phyloP scores from a whole-genome alignment of 2,329 filamentous ascomycete species.

The Pleomassaria siparia region DNA sequence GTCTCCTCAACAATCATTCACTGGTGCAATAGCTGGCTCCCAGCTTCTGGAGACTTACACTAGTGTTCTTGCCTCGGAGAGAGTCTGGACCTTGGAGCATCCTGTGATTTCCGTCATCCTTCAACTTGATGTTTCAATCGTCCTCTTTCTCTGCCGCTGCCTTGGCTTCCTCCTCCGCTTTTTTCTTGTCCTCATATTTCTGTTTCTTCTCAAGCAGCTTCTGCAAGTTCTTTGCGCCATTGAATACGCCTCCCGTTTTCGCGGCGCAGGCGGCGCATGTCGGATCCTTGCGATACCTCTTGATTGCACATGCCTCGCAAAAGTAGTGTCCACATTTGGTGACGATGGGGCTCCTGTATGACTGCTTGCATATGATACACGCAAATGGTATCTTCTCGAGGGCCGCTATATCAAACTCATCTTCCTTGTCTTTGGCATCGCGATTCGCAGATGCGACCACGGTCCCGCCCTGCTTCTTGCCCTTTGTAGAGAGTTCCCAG shows the following conservation, averaged over 20 bases:
- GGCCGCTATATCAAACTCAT: constrained; percentile 67
- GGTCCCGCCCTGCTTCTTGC: constrained; percentile 53
- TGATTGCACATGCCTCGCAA: constrained; percentile 85
- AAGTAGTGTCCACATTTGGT: constrained; percentile 97
- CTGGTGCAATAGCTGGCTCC: too few relatives aligned
- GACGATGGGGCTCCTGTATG: constrained; percentile 77
- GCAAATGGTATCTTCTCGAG: constrained; percentile 85
- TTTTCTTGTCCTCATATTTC: constrained; percentile 60
- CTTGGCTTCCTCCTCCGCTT: constrained; percentile 45
- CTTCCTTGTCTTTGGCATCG: constrained; percentile 43
- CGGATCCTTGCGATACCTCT: constrained; percentile 83
- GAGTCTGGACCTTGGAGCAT: too few relatives aligned
- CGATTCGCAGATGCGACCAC: constrained; percentile 62
- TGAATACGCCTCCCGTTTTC: constrained; percentile 88
- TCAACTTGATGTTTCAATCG: neutral
- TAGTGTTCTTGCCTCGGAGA: too few relatives aligned
- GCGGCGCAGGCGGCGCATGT: constrained; percentile 82
- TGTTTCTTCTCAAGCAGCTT: constrained; percentile 76
- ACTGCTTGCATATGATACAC: constrained; percentile 80
- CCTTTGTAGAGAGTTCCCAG: constrained; percentile 82
- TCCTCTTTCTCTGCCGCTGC: constrained; percentile 52
- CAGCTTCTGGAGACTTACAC: too few relatives aligned
- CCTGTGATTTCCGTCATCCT: neutral
- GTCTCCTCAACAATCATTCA: too few relatives aligned
- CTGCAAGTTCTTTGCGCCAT: constrained; percentile 78